Percentiles rank a stretch among this genome's conserved stretches.
Conservation (phyloP, 2,329 filamentous ascomycete species). For the Cladosporium phlei region DNA sequence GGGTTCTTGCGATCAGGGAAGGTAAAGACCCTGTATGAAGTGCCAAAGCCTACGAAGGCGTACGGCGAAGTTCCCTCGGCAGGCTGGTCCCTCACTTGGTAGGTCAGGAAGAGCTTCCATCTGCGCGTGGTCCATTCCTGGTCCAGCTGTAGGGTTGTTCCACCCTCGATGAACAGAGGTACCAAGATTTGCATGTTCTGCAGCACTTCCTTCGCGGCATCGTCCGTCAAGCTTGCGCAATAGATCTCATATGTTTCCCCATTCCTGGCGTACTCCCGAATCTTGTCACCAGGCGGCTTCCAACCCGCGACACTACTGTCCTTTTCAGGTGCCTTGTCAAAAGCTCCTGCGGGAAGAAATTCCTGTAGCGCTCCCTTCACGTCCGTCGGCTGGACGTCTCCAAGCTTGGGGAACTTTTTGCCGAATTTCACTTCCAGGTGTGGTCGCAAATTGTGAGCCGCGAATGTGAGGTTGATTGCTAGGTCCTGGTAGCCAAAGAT, state of each 20-base stretch:
- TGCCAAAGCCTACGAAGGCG: slow-evolving; percentile 81
- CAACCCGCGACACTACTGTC: slow-evolving; percentile 48
- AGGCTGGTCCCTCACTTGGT: slow-evolving; percentile 22
- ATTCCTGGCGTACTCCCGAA: slow-evolving; percentile 58
- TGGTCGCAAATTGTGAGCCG: slow-evolving; percentile 71
- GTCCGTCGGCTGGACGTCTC: slow-evolving; percentile 65
- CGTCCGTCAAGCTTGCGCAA: slow-evolving; percentile 69
- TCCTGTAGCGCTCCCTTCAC: slow-evolving; percentile 59
- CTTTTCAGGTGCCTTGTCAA: slow-evolving; percentile 15
- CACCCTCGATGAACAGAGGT: slow-evolving; percentile 87
- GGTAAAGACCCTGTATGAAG: slow-evolving; percentile 74
- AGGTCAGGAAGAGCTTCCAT: slow-evolving; percentile 87
- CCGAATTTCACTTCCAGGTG: slow-evolving; percentile 66
- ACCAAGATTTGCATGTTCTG: slow-evolving; percentile 78
- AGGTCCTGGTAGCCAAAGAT: slow-evolving; percentile 88
- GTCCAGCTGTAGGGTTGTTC: slow-evolving; percentile 68
- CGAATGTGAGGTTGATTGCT: slow-evolving; percentile 66
- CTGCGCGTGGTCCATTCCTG: slow-evolving; percentile 69
- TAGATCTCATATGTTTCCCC: slow-evolving; percentile 76
- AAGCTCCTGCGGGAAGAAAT: slow-evolving; percentile 63
- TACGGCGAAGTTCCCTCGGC: slow-evolving; percentile 53
- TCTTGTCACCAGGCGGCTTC: slow-evolving; percentile 70
- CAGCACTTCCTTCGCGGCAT: slow-evolving; percentile 64
- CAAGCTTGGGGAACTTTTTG: slow-evolving; percentile 65
- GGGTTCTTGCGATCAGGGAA: slow-evolving; percentile 27